Percentiles rank a stretch among this genome's conserved stretches.
Evolutionary conservation across 2,329 filamentous ascomycete species (phyloP).

Genomic region (Berkeleyomyces rouxiae): DNA sequence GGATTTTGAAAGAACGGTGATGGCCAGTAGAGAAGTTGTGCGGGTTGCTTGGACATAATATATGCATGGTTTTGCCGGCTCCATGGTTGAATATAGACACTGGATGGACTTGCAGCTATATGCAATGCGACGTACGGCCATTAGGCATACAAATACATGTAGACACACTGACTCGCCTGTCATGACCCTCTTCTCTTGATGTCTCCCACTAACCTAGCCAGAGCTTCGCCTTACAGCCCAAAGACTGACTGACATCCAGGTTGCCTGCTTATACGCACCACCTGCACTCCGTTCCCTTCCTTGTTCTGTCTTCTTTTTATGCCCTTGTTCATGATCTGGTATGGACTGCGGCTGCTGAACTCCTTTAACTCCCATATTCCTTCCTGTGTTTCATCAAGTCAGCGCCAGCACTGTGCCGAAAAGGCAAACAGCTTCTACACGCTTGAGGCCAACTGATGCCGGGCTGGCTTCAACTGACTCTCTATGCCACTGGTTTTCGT

Average conservation of each 20-base stretch:
- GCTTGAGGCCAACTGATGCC: neutral
- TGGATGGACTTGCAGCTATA: too few species aligned
- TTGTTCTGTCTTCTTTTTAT: neutral
- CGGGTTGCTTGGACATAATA: neutral
- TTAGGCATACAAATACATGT: too few species aligned
- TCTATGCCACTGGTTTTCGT: neutral
- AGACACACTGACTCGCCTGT: too few species aligned
- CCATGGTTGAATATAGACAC: neutral
- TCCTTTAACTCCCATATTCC: neutral
- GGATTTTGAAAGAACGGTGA: neutral
- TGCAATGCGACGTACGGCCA: too few species aligned
- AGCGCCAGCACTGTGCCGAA: neutral
- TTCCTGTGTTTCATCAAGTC: neutral
- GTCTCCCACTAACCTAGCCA: too few species aligned
- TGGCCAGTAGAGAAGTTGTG: neutral
- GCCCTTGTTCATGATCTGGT: neutral
- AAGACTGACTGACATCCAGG: neutral
- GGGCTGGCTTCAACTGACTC: neutral
- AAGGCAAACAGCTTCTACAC: neutral
- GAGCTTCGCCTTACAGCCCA: too few species aligned
- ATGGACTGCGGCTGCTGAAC: neutral
- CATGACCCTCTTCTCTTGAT: too few species aligned
- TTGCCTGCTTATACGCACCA: neutral
- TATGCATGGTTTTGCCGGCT: neutral
- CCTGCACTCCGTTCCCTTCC: neutral